Conservation (phyloP, 2,329 filamentous ascomycete species). For the Penicillium sp. region DNA sequence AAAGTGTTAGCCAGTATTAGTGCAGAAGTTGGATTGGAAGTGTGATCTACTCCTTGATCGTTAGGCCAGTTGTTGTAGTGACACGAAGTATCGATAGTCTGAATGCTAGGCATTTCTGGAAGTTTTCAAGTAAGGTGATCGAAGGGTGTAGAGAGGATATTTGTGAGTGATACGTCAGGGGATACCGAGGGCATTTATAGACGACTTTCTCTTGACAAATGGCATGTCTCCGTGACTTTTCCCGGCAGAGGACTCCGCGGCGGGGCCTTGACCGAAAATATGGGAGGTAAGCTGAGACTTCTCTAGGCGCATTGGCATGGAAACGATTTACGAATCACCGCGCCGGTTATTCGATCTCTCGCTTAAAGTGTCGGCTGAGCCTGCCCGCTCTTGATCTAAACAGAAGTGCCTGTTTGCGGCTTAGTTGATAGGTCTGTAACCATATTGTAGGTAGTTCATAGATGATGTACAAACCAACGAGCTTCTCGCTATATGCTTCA, state of each 20-base stretch:
- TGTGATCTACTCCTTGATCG: conserved; percentile 51
- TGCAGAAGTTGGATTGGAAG: not conserved
- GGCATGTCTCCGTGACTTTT: not conserved
- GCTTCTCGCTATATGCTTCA: not conserved
- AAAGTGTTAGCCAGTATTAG: conserved; percentile 16
- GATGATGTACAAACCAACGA: not conserved
- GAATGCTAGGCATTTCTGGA: conserved; percentile 2
- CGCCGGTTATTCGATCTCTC: not conserved
- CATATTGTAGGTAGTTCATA: not conserved
- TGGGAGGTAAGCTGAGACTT: conserved; percentile 1
- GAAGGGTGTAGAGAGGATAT: not conserved
- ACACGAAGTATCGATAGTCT: not conserved
- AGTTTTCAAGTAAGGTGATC: not conserved
- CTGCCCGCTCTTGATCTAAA: not conserved
- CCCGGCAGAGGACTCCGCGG: not conserved
- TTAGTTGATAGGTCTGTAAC: not conserved
- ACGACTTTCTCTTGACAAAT: not conserved
- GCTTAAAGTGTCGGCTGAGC: not conserved
- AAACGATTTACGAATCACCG: conserved; percentile 1
- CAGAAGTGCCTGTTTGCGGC: not conserved
- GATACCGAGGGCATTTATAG: not conserved
- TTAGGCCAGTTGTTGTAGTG: conserved; percentile 58
- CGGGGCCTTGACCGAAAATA: not conserved
- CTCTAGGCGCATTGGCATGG: not conserved
- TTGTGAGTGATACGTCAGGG: not conserved